These are phyloP conservation scores for Sclerospora graminicola DNA, from an alignment of 352 stramenopile genomes.

Conservation along the genomic window DNA sequence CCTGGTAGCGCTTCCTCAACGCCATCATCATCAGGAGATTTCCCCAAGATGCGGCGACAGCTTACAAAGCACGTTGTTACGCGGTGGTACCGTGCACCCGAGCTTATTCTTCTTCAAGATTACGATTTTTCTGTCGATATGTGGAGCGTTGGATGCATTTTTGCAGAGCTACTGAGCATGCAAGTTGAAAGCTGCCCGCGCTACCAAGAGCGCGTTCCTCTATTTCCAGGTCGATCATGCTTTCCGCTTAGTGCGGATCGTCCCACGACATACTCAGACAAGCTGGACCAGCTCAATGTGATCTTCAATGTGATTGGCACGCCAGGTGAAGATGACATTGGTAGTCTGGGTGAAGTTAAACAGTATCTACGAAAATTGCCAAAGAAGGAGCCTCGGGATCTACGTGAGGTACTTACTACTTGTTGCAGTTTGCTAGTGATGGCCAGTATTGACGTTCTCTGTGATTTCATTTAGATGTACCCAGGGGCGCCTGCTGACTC, in stretches of 20 bases:
- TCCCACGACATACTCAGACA: conserved; percentile 79
- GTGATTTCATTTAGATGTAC: conserved; percentile 44
- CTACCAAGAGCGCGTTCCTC: conserved; percentile 75
- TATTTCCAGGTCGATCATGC: conserved; percentile 80
- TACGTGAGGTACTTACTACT: conserved; percentile 41
- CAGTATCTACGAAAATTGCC: conserved; percentile 80
- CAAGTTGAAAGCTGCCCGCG: conserved; percentile 79
- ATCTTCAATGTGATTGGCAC: conserved; percentile 95
- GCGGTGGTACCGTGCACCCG: conserved; percentile 94
- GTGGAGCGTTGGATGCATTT: conserved; percentile 97
- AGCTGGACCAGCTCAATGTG: conserved; percentile 89
- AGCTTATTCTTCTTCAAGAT: conserved; percentile 92
- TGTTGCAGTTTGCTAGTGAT: background rate
- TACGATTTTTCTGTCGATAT: conserved; percentile 98
- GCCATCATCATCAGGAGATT: conserved; percentile 45
- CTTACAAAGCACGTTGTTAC: conserved; percentile 98
- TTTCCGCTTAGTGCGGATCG: conserved; percentile 78
- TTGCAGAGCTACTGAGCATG: conserved; percentile 82
- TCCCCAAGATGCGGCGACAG: conserved; percentile 79
- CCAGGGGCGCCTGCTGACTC: conserved; percentile 66
- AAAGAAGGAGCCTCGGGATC: conserved; percentile 67
- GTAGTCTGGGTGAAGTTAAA: conserved; percentile 68
- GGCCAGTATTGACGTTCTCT: background rate
- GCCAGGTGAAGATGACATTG: conserved; percentile 85
- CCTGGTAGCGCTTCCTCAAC: conserved; percentile 58